A percentile compares a stretch with the other conserved stretches of the same genome.
phyloP scores from a whole-genome alignment of 139 green algal genomes.

The Auxenochlorella pyrenoidosa region DNA sequence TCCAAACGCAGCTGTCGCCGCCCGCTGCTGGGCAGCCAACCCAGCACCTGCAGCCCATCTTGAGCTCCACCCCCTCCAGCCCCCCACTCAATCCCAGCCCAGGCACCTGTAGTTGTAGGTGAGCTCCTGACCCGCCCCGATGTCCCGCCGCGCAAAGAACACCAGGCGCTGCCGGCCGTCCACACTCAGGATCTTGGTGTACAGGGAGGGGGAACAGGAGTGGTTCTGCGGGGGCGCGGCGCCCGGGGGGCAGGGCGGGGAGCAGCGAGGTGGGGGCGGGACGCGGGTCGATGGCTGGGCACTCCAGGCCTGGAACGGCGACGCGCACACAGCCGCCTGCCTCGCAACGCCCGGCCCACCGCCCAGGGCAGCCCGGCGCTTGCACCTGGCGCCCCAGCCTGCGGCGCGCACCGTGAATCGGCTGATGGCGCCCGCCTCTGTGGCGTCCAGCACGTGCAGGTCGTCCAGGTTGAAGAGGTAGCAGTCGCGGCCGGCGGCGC shows the following conservation, averaged over 20 bases:
- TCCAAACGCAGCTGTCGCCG: no score
- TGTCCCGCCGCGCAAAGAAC: constrained; percentile 86
- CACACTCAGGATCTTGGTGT: constrained; percentile 83
- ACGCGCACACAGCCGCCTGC: no score
- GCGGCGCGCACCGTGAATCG: constrained; percentile 79
- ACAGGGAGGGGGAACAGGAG: constrained; percentile 89
- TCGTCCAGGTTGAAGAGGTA: constrained; percentile 92
- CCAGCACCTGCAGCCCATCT: neutral
- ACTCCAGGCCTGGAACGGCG: no score
- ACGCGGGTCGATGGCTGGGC: neutral
- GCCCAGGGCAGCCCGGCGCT: no score
- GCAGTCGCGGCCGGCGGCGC: constrained; percentile 77
- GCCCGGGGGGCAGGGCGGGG: neutral
- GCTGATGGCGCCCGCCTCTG: constrained; percentile 69
- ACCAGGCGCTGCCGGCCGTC: constrained; percentile 72
- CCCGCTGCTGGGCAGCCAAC: no score
- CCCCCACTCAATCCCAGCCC: no score
- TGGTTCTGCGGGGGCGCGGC: constrained; percentile 75
- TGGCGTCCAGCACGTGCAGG: constrained; percentile 85
- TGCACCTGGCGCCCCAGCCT: no score
- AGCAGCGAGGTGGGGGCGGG: neutral
- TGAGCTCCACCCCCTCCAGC: neutral
- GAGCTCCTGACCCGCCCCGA: constrained; percentile 87
- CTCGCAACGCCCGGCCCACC: no score
- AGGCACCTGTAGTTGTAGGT: constrained; percentile 52